Evolutionary conservation across 805 yeast genomes (phyloP), one percentile per base, ranked within the genome.

Genomic region (Dipodascus geniculatus): DNA sequence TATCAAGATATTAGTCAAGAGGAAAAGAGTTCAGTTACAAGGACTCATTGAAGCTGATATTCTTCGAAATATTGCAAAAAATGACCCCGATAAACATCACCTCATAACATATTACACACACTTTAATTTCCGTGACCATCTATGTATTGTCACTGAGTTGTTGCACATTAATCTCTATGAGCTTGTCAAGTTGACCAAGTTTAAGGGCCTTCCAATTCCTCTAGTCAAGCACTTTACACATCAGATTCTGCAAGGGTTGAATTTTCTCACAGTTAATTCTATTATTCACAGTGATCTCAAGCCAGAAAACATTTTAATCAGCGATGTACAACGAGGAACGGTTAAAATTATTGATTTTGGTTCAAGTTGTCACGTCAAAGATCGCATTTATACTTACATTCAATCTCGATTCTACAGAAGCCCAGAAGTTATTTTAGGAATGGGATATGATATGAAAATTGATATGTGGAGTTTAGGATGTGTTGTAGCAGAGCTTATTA

Each of bases 401-500:
- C 95, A 97, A 68, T 88, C 96, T 22, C 81, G 99, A 63, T 93
- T 89, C 68, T 90, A 90, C 70, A 79, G 97, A 62, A 95, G 98
- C 0, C 99, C 99, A 0, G 99, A 93, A 69, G 77, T 93, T 56
- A 86, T 93, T 64, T 82, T 93, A 54, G 99, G 99, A 1, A 80
- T 90, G 55, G 77, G 83, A 38, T 93, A 93, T 68, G 81, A 95
- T 2, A 84, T 95, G 2, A 86, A 89, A 63, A 91, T 93, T 56
- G 99, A 93, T 68, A 85, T 90, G 63, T 93, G 99, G 99, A 96
- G 97, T 17, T 74, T 91, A 56, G 99, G 98, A 0, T 91, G 99
- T 72, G 96, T 93, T 35, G 72, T 93, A 56, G 96, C 97, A 14
- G 99, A 93, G 70, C 83, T 93, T 87, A 76, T 85, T 54, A 77